A percentile compares a stretch with the other conserved stretches of the same genome.
Conservation (phyloP, 2,329 filamentous ascomycete genomes). For the Pestalotiopsis sp. region DNA sequence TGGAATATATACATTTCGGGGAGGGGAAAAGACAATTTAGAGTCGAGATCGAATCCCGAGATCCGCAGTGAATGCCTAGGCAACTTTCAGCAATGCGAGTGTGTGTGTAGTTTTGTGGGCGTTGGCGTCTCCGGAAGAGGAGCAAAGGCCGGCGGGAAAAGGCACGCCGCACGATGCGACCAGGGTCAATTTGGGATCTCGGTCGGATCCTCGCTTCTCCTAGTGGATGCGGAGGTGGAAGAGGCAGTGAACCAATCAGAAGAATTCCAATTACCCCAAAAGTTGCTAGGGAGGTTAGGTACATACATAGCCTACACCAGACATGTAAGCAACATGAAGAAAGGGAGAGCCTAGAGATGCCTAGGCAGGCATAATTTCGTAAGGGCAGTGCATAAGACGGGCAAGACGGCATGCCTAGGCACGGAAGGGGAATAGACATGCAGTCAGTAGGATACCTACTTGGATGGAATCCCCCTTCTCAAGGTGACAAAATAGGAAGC, state of each 20-base stretch:
- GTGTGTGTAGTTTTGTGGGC: not conserved
- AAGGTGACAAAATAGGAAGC: no score
- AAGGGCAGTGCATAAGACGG: no score
- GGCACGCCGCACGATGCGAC: not conserved
- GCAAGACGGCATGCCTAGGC: no score
- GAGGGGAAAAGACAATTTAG: not conserved
- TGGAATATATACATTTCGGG: not conserved
- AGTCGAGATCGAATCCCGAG: not conserved
- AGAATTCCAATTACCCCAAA: conserved; percentile 6
- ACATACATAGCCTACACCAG: no score
- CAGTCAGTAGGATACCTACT: no score
- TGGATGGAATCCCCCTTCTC: no score
- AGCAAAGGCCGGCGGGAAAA: conserved; percentile 2
- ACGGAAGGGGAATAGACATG: no score
- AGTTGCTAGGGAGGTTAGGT: not conserved
- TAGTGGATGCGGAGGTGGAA: not conserved
- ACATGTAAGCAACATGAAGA: no score
- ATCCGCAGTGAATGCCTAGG: not conserved
- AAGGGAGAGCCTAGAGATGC: no score
- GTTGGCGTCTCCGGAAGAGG: not conserved
- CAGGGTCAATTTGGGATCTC: not conserved
- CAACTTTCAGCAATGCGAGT: not conserved
- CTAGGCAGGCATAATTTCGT: no score
- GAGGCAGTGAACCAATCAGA: conserved; percentile 1
- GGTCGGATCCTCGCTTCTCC: not conserved